Percentiles rank a stretch among this genome's conserved stretches.
phyloP scores from a whole-genome alignment of 345 rosid genomes.

The Citrus maxima region DNA sequence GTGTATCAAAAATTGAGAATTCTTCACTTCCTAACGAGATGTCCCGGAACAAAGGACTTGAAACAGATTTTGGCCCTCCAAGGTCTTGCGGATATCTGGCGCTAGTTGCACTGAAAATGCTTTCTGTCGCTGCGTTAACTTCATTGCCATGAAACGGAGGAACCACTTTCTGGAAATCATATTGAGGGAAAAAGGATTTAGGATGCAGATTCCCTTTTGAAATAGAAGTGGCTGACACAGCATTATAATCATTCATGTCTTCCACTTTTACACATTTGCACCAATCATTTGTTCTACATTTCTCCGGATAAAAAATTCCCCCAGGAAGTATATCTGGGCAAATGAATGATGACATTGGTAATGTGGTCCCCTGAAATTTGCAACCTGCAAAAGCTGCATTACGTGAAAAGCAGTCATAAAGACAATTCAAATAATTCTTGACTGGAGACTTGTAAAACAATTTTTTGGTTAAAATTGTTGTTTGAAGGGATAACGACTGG shows the following conservation, averaged over 20 bases:
- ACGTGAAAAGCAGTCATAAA: background rate
- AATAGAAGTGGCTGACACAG: conserved; percentile 32
- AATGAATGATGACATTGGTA: conserved; percentile 42
- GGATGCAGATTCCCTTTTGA: conserved; percentile 28
- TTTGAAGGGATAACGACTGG: background rate
- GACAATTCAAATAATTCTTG: background rate
- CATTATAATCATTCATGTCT: conserved; percentile 34
- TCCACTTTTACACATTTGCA: conserved; percentile 48
- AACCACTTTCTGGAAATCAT: conserved; percentile 29
- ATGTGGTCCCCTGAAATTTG: conserved; percentile 31
- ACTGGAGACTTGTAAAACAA: background rate
- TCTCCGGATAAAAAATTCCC: conserved; percentile 35
- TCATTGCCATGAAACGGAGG: conserved; percentile 33
- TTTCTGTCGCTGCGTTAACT: conserved; percentile 18
- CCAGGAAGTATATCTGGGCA: conserved; percentile 51
- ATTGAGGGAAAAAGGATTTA: conserved; percentile 28
- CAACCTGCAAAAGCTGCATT: conserved; percentile 37
- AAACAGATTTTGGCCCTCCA: conserved; percentile 26
- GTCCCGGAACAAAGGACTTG: conserved; percentile 36
- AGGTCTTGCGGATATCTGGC: conserved; percentile 23
- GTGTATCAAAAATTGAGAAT: conserved; percentile 22
- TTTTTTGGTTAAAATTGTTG: background rate
- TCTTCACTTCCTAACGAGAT: conserved; percentile 35
- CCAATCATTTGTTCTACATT: conserved; percentile 37
- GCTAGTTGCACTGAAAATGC: conserved; percentile 25